Evolutionary conservation across 2,329 filamentous ascomycete species (phyloP).

Genomic region (Fusarium sp.): DNA sequence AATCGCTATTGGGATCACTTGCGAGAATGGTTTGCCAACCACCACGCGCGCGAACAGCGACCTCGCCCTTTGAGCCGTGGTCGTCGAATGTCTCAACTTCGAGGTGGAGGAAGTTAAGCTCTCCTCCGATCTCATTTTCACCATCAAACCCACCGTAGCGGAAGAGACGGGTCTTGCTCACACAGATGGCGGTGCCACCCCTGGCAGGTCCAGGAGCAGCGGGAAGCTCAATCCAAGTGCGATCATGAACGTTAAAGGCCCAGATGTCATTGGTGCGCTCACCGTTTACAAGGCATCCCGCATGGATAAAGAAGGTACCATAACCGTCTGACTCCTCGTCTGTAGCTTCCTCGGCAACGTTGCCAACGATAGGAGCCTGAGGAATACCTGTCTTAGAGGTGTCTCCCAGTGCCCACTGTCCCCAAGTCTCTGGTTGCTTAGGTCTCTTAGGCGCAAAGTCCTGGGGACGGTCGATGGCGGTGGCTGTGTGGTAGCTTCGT

Average conservation of each 20-base stretch:
- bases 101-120: conserved; percentile 75
- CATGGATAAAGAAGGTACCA: conserved; percentile 81
- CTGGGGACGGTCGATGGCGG: conserved; percentile 69
- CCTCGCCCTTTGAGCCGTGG: conserved; percentile 61
- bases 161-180: conserved; percentile 74
- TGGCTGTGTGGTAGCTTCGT: conserved; percentile 78
- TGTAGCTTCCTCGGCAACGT: conserved; percentile 68
- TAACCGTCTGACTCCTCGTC: conserved; percentile 73
- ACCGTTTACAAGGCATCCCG: conserved; percentile 75
- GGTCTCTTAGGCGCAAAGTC: conserved; percentile 58
- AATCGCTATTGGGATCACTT: conserved; percentile 51
- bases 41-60: conserved; percentile 63
- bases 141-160: conserved; percentile 87
- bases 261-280: conserved; percentile 77
- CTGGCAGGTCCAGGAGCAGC: conserved; percentile 75
- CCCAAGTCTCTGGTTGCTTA: conserved; percentile 62
- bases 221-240: conserved; percentile 76
- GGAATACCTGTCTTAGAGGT: conserved; percentile 67
- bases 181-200: conserved; percentile 76
- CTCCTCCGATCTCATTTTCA: conserved; percentile 75
- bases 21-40: conserved; percentile 68
- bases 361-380: conserved; percentile 70
- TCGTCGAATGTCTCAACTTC: conserved; percentile 69
- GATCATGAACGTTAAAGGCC: conserved; percentile 77
- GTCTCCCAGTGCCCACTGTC: conserved; percentile 69